These are phyloP conservation scores for Salvia splendens DNA, from an alignment of 257 asterid genomes.

Conservation along the genomic window DNA sequence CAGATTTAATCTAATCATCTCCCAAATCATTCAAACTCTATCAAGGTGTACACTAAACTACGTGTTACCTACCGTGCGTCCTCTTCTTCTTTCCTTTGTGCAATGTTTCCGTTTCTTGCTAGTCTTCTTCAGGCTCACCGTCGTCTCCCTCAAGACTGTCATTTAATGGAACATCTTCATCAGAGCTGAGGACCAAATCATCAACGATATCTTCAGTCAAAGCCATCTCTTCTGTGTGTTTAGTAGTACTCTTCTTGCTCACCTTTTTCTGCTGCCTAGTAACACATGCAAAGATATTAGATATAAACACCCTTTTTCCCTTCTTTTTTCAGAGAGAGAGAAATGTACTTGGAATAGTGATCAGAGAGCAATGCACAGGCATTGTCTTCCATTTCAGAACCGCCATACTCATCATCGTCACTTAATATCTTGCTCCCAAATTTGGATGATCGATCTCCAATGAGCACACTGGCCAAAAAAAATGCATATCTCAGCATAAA, in stretches of 20 bases:
- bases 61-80: conserved; percentile 25
- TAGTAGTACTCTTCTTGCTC: conserved; percentile 40
- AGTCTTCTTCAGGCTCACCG: conserved; percentile 36
- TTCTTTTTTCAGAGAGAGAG: neutral
- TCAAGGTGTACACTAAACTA: neutral
- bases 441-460: conserved; percentile 62
- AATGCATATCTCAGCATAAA: conserved; percentile 5
- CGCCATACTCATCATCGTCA: conserved; percentile 59
- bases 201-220: conserved; percentile 71
- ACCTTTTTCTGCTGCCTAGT: conserved; percentile 46
- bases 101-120: conserved; percentile 41
- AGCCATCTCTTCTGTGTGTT: conserved; percentile 39
- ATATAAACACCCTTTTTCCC: neutral
- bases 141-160: conserved; percentile 44
- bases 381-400: conserved; percentile 48
- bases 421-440: conserved; percentile 44
- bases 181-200: conserved; percentile 81
- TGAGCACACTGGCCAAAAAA: conserved; percentile 49
- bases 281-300: conserved; percentile 18
- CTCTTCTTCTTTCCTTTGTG: conserved; percentile 57
- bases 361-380: conserved; percentile 47
- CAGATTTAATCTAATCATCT: too few relatives aligned
- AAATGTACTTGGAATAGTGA: conserved; percentile 50
- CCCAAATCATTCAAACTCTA: too few relatives aligned
- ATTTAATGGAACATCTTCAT: conserved; percentile 52